Conservation (phyloP, 441 rosid genomes). For the Corymbia calophylla region DNA sequence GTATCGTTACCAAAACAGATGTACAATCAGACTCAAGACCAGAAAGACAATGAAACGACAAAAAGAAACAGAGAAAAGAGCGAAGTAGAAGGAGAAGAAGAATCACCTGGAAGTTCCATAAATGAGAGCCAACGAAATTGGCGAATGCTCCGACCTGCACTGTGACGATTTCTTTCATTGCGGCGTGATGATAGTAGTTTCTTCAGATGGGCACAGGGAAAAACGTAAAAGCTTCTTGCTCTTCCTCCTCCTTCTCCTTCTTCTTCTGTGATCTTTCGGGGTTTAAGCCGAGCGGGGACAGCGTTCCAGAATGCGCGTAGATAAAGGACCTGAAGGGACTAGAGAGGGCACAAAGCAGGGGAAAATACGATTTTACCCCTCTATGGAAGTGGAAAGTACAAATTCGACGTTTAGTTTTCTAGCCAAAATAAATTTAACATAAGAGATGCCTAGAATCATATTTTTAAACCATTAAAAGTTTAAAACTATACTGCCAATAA, state of each 20-base stretch:
- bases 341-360: neutral
- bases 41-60: neutral
- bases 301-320: neutral
- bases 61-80: neutral
- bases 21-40: neutral
- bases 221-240: neutral
- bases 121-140: slow-evolving; percentile 88
- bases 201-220: neutral
- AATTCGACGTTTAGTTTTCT: neutral
- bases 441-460: neutral
- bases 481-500: neutral
- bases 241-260: too few relatives aligned
- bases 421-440: neutral
- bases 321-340: neutral
- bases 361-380: neutral
- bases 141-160: slow-evolving; percentile 79
- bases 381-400: neutral
- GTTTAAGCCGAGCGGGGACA: too few relatives aligned
- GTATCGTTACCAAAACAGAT: neutral
- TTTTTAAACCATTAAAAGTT: neutral
- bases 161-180: slow-evolving; percentile 75
- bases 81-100: neutral
- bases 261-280: too few relatives aligned
- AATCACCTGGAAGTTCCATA: slow-evolving; percentile 91
- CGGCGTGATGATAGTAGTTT: neutral